Percentiles rank a stretch among this genome's conserved stretches.
Evolutionary conservation across 2,329 filamentous ascomycete species (phyloP).

Genomic region (Nothophoma quercina): DNA sequence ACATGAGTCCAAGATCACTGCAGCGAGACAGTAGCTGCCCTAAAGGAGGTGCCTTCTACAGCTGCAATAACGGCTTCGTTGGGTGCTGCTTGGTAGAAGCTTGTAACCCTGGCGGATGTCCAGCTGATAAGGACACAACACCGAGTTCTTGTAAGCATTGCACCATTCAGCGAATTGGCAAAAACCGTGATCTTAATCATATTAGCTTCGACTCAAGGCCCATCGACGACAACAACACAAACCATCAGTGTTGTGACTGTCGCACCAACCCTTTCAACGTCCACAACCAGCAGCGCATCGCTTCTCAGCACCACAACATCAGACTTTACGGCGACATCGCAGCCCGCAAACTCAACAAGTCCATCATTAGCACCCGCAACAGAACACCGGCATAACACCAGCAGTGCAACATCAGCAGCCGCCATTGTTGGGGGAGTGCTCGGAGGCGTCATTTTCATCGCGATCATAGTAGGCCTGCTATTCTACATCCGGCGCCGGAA

Average conservation of each 20-base stretch:
- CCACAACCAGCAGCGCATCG: background rate
- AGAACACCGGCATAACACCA: background rate
- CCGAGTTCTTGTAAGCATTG: constrained; percentile 27
- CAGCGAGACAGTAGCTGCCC: constrained; percentile 23
- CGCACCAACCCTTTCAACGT: background rate
- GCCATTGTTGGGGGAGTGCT: constrained; percentile 34
- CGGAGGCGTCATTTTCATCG: constrained; percentile 27
- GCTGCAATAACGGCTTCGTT: constrained; percentile 25
- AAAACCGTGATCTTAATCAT: background rate
- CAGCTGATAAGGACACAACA: constrained; percentile 26
- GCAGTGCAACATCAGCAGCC: constrained; percentile 15
- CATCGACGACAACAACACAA: background rate
- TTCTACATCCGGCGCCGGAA: constrained; percentile 22
- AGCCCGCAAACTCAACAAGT: background rate
- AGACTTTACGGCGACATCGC: background rate
- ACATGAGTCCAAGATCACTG: constrained; percentile 20
- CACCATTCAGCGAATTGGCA: background rate
- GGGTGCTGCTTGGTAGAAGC: constrained; percentile 40
- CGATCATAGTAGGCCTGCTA: constrained; percentile 13
- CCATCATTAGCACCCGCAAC: constrained; percentile 8
- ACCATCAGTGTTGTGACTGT: background rate
- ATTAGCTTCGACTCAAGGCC: background rate
- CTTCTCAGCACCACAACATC: background rate
- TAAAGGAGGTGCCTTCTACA: constrained; percentile 30
- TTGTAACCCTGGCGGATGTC: constrained; percentile 32